Evolutionary conservation across 345 rosid genomes (phyloP), one percentile per base, ranked within the genome.

Genomic region (Eucalyptus regnans): DNA sequence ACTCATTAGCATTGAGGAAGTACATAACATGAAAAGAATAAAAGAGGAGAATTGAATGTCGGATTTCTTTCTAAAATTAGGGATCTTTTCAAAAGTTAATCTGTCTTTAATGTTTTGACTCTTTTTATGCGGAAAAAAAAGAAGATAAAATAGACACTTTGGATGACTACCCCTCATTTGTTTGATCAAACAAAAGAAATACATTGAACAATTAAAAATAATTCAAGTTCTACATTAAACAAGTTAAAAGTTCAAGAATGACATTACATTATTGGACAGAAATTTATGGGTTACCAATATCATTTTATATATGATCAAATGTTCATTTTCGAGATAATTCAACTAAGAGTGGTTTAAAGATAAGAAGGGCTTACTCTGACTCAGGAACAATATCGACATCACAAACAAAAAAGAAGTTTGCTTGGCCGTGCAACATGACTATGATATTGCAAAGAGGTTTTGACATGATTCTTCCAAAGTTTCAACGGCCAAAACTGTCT

Each of bases 261-360:
- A 22, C 3, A 56, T 56, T 9, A 56, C 6, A 56, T 4, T 6
- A 56, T 56, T 56, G 1, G 6, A 4, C 62, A 0, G 0, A 56
- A 56, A 56, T 1, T 56, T 23, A 8, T 23, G 29, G 3, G 12
- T 2, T 56, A 23, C 6, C 29, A 23, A 56, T 56, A 56, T 22
- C 6, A 56, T 23, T 23, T 23, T 56, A 56, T 23, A 56, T 56
- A 56, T 56, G 62, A 56, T 56, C 8, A 23, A 56, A 56, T 56
- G 6, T 56, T 56, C 62, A 2, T 56, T 23, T 56, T 23, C 29
- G 62, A 56, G 29, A 56, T 56, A 56, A 56, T 56, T 22, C 1
- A 56, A 56, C 62, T 56, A 56, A 56, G 12, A 56, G 3, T 1
- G 29, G 62, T 56, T 23, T 56, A 56, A 56, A 56, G 6, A 56